Base-by-base conservation (phyloP, 495 filamentous ascomycete species). In the Filosporella fistucella region DNA sequence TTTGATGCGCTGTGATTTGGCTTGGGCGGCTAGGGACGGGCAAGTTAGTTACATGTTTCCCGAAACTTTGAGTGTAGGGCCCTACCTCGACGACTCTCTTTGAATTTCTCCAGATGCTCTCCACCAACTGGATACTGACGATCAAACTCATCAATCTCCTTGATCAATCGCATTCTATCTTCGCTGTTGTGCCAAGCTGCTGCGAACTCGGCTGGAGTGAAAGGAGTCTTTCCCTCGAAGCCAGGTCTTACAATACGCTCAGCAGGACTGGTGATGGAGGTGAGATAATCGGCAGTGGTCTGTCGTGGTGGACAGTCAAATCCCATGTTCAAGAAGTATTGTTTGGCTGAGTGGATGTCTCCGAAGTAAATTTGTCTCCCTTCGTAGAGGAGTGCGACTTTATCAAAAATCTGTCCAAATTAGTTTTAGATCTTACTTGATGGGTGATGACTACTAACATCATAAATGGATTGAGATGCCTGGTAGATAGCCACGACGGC, bases 341-440 rank as follows among this genome's bases (percentile, higher is more conserved):
- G 71, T 56, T 74, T 83, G 6, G 86, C 88, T 24, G 70, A 70
- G 40, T 64, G 55, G 7, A 80, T 76, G 11, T 63, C 65, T 3
- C 88, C 88, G 51, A 90, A 91, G 64, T 81, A 91, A 51, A 93
- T 91, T 57, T 91, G 86, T 24, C 84, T 78, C 20, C 88, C 88
- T 60, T 90, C 86, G 56, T 93, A 90, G 10, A 93, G 67, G 9
- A 93, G 78, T 20, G 81, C 73, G 13, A 78, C 84, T 65, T 89
- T 89, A 64, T 93, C 86, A 52, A 93, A 91, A 6, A 72, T 35
- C 54, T 56, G 26, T 17, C 11, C 45, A 48, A 55, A 32, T 24
- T 39, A 45, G 26, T 26, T 39, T 44, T n/a, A 13, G 2, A 5
- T 22, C 18, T 0, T 16, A 17, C 28, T 40, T 29, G 29, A 17